Evolutionary conservation across 202 grass and related monocot species (phyloP).

Genomic region (Dendrocalamus latiflorus): DNA sequence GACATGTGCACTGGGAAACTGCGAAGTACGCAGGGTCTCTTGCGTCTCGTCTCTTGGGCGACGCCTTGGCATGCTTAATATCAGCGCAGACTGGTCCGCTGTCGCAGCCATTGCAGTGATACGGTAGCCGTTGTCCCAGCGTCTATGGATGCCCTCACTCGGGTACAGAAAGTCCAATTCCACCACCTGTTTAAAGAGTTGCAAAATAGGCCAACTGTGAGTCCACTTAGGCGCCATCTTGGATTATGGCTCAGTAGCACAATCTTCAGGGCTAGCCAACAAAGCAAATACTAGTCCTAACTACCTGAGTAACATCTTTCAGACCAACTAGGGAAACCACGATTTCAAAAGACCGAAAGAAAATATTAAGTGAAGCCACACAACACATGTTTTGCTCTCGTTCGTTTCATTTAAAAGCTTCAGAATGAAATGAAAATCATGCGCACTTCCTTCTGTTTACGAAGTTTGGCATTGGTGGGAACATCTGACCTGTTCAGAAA

Average conservation of each 20-base stretch:
- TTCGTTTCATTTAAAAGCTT: not conserved
- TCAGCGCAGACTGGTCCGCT: conserved; percentile 51
- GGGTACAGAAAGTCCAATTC: conserved; percentile 68
- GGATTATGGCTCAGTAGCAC: not conserved
- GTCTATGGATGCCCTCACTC: conserved; percentile 55
- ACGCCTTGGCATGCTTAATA: conserved; percentile 51
- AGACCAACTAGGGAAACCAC: not conserved
- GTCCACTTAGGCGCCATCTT: not conserved
- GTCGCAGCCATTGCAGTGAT: conserved; percentile 59
- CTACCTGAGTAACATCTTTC: not conserved
- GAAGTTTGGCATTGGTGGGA: not conserved
- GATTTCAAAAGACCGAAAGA: not conserved
- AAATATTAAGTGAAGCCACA: not conserved
- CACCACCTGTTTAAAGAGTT: conserved; percentile 40
- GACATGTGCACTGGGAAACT: conserved; percentile 59
- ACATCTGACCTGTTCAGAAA: conserved; percentile 49
- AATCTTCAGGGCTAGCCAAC: not conserved
- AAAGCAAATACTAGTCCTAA: not conserved
- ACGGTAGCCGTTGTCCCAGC: conserved; percentile 55
- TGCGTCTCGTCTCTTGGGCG: conserved; percentile 56
- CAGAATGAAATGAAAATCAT: not conserved
- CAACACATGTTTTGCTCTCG: not conserved
- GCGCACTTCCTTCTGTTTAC: not conserved
- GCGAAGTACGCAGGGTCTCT: conserved; percentile 54
- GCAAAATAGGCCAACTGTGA: not conserved